Evolutionary conservation across 2,329 filamentous ascomycete genomes (phyloP).

Genomic region (Cyphellophora europaea): DNA sequence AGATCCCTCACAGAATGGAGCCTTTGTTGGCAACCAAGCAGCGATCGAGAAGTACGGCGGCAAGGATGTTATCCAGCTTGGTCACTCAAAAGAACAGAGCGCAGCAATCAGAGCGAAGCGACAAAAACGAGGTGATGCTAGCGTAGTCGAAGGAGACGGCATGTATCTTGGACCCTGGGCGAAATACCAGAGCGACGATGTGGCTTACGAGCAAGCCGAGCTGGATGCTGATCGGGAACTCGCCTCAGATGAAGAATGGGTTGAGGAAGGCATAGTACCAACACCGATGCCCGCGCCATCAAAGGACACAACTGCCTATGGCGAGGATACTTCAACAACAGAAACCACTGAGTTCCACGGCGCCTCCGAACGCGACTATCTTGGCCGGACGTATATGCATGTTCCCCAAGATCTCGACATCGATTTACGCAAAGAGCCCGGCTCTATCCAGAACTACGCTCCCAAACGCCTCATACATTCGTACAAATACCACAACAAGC

Average conservation of each 20-base stretch:
- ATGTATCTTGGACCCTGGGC: conserved; percentile 96
- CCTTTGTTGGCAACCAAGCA: conserved; percentile 39
- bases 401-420: conserved; percentile 83
- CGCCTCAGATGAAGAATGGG: conserved; percentile 69
- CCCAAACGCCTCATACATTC: conserved; percentile 90
- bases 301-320: conserved; percentile 42
- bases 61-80: conserved; percentile 44
- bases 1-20: conserved; percentile 33
- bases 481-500: conserved; percentile 77
- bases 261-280: conserved; percentile 60
- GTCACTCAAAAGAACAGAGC: conserved; percentile 60
- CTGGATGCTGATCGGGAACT: conserved; percentile 63
- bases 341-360: conserved; percentile 89
- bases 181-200: conserved; percentile 65
- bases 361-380: conserved; percentile 75
- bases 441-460: conserved; percentile 78
- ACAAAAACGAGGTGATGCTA: conserved; percentile 75
- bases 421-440: conserved; percentile 71
- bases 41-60: conserved; percentile 36
- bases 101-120: conserved; percentile 61
- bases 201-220: conserved; percentile 56
- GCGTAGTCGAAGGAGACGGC: conserved; percentile 73
- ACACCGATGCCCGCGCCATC: conserved; percentile 39
- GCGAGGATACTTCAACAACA: conserved; percentile 49
- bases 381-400: conserved; percentile 96